Percentiles rank a stretch among this genome's conserved stretches.
Conservation (phyloP, 345 rosid genomes). For the Kandelia obovata region DNA sequence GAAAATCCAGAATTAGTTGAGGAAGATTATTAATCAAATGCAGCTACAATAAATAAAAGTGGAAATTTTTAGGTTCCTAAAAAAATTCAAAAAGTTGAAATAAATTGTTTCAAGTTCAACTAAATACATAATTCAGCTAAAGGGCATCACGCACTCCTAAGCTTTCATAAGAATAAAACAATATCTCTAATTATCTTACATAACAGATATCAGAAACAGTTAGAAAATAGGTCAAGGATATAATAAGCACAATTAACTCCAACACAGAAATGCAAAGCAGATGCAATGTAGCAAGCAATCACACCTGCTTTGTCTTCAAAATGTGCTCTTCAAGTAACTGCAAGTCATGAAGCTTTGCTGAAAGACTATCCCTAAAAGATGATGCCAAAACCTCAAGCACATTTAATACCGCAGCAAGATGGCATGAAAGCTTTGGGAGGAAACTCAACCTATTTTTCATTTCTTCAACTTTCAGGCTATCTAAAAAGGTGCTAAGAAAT, state of each 20-base stretch:
- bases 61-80: background rate
- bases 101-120: background rate
- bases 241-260: background rate
- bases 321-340: conserved; percentile 71
- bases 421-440: conserved; percentile 57
- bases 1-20: conserved; percentile 28
- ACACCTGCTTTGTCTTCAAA: conserved; percentile 88
- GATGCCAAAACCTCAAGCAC: conserved; percentile 86
- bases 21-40: conserved; percentile 10
- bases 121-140: too few relatives aligned
- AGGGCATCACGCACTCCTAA: too few relatives aligned
- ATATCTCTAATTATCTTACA: background rate
- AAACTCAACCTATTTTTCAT: conserved; percentile 48
- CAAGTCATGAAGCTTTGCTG: conserved; percentile 72
- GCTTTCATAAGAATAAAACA: background rate
- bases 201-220: background rate
- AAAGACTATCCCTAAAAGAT: conserved; percentile 70
- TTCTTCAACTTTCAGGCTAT: conserved; percentile 55
- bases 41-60: background rate
- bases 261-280: background rate
- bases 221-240: background rate
- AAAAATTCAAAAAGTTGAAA: background rate
- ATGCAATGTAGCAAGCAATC: conserved; percentile 14
- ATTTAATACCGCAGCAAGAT: conserved; percentile 58
- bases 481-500: conserved; percentile 51